A percentile compares a stretch with the other conserved stretches of the same genome.
These are phyloP conservation scores for Aspergillus persii DNA, from an alignment of 2,329 filamentous ascomycete species.

Conservation along the genomic window DNA sequence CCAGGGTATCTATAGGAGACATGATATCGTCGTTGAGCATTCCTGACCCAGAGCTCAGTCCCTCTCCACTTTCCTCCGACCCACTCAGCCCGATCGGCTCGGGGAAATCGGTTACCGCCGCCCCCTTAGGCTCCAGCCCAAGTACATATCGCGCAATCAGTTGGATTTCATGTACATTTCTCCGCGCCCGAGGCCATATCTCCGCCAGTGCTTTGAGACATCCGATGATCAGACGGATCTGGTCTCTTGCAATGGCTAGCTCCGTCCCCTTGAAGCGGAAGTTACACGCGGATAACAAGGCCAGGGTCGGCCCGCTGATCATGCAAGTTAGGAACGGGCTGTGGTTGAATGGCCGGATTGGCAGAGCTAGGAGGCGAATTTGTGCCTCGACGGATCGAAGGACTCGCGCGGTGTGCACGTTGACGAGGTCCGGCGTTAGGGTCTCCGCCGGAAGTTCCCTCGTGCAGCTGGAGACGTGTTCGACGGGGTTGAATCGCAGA, in stretches of 20 bases:
- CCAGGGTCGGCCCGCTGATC: constrained; percentile 43
- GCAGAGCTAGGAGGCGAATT: constrained; percentile 35
- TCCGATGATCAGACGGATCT: constrained; percentile 41
- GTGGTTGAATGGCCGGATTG: constrained; percentile 32
- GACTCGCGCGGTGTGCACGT: neutral
- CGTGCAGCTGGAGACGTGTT: constrained; percentile 38
- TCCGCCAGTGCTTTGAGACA: constrained; percentile 36
- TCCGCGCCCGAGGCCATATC: constrained; percentile 34
- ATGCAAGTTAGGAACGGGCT: constrained; percentile 44
- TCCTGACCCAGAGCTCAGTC: neutral
- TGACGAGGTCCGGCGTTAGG: neutral
- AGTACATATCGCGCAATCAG: constrained; percentile 37
- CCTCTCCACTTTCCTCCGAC: neutral
- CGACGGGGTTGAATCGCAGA: constrained; percentile 38
- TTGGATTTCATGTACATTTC: constrained; percentile 39
- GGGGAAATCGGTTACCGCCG: neutral
- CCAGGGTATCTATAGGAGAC: neutral
- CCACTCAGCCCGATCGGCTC: neutral
- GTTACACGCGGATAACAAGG: constrained; percentile 58
- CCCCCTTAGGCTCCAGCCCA: neutral
- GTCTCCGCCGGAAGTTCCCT: constrained; percentile 21
- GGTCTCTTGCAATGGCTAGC: constrained; percentile 35
- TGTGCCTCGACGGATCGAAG: neutral
- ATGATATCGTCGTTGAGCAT: neutral
- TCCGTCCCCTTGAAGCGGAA: constrained; percentile 32